Percentiles rank a stretch among this genome's conserved stretches.
These are phyloP conservation scores for Platanus orientalis DNA, from an alignment of 164 flowering plant species.

Conservation along the genomic window DNA sequence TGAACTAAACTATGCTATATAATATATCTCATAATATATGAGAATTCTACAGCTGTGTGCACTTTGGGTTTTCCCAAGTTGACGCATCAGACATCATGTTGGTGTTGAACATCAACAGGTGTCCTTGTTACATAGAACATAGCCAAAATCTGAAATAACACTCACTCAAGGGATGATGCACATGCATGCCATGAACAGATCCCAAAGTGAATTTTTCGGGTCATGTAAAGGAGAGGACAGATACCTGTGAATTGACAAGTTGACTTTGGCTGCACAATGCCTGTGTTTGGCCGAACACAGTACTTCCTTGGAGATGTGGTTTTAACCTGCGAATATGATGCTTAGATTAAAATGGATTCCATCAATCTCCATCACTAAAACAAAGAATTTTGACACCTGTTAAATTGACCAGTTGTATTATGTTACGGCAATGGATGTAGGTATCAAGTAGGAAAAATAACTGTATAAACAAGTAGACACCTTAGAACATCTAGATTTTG, in stretches of 20 bases:
- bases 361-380: slow-evolving; percentile 8
- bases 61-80: too few relatives aligned
- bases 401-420: not conserved
- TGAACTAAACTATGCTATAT: too few relatives aligned
- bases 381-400: not conserved
- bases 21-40: too few relatives aligned
- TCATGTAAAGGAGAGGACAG: not conserved
- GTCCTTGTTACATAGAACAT: too few relatives aligned
- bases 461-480: too few relatives aligned
- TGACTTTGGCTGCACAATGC: slow-evolving; percentile 61
- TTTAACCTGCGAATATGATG: slow-evolving; percentile 57
- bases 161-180: not conserved
- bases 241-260: slow-evolving; percentile 63
- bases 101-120: too few relatives aligned
- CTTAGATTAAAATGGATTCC: slow-evolving; percentile 3
- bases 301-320: slow-evolving; percentile 86
- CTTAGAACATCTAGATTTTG: not conserved
- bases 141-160: too few relatives aligned
- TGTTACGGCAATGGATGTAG: not conserved
- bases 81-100: too few relatives aligned
- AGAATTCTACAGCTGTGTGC: too few relatives aligned
- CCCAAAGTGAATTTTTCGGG: not conserved
- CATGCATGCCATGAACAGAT: not conserved
- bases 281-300: slow-evolving; percentile 81
- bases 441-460: not conserved